Conservation (phyloP, 2,329 filamentous ascomycete genomes). For the Fusarium tanahbumbuense region DNA sequence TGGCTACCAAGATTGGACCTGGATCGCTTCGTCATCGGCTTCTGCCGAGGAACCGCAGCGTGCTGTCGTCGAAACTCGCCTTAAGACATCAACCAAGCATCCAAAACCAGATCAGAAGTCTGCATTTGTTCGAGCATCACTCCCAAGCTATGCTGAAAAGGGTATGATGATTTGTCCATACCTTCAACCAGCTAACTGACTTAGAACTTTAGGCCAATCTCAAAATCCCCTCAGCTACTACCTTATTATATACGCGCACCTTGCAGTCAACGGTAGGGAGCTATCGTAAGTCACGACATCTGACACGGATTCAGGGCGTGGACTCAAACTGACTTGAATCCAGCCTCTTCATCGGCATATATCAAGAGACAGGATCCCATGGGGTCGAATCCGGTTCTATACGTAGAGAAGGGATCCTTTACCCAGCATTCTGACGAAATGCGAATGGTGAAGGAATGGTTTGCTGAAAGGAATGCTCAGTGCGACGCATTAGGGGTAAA, state of each 20-base stretch:
- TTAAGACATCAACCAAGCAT: neutral
- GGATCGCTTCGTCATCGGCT: neutral
- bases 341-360: neutral
- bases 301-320: neutral
- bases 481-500: neutral
- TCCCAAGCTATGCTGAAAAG: constrained; percentile 13
- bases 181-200: neutral
- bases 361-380: neutral
- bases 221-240: constrained; percentile 29
- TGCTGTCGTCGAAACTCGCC: neutral
- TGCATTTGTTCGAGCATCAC: constrained; percentile 28
- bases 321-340: neutral
- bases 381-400: neutral
- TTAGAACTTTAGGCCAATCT: constrained; percentile 40
- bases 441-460: neutral
- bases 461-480: neutral
- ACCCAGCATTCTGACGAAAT: neutral
- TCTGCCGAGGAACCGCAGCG: neutral
- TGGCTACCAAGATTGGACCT: neutral
- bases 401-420: neutral
- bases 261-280: neutral
- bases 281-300: neutral
- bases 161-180: neutral
- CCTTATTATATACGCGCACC: neutral
- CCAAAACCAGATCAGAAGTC: neutral